A percentile compares a stretch with the other conserved stretches of the same genome.
Evolutionary conservation across 2,329 filamentous ascomycete species (phyloP).

Genomic region (Ascochyta viciae-villosae): DNA sequence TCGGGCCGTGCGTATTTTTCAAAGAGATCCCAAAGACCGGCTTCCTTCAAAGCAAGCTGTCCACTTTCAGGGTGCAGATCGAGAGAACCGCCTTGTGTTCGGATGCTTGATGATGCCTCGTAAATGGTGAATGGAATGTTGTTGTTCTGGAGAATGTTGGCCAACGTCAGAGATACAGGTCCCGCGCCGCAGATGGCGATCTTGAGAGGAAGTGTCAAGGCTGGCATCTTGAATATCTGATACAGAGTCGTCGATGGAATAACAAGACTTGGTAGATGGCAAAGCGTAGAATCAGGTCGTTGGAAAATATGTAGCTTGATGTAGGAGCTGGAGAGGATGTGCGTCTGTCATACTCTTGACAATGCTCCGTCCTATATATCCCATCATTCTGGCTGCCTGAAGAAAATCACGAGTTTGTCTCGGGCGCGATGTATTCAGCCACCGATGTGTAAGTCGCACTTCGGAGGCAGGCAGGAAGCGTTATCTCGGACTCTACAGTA

Average conservation of each 20-base stretch:
- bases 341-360: background rate
- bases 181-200: slow-evolving; percentile 51
- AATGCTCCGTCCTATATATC: background rate
- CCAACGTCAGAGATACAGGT: slow-evolving; percentile 58
- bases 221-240: background rate
- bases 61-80: slow-evolving; percentile 63
- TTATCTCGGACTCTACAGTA: background rate
- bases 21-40: slow-evolving; percentile 60
- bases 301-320: background rate
- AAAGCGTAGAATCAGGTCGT: background rate
- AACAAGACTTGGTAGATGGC: background rate
- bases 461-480: background rate
- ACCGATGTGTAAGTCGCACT: background rate
- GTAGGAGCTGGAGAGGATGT: background rate
- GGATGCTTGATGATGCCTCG: slow-evolving; percentile 47
- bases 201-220: slow-evolving; percentile 14
- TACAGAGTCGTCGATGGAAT: background rate
- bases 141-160: slow-evolving; percentile 59
- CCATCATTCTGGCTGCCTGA: background rate
- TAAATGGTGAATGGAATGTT: slow-evolving; percentile 59
- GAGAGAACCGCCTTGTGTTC: slow-evolving; percentile 48
- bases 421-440: background rate
- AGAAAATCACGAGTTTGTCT: background rate
- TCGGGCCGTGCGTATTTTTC: slow-evolving; percentile 60
- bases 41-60: slow-evolving; percentile 59